phyloP scores from a whole-genome alignment of 176 grass and related monocot species.

The Carex parvula region DNA sequence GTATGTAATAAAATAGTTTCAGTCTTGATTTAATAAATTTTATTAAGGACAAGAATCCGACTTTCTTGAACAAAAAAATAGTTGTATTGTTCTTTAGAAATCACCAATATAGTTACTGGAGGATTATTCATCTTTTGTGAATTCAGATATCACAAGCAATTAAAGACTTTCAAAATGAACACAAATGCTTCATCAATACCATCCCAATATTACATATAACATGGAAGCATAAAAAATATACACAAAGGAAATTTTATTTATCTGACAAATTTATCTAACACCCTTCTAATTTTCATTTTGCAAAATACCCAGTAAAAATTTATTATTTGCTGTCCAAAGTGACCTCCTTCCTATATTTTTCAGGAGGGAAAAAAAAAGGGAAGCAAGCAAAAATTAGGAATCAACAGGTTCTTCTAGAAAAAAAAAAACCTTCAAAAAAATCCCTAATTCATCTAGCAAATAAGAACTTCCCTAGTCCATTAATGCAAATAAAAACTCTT shows the following conservation, averaged over 20 bases:
- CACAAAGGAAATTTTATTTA: slow-evolving; percentile 2
- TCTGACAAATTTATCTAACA: neutral
- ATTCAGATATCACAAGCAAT: neutral
- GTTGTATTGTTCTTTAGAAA: neutral
- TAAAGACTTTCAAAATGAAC: neutral
- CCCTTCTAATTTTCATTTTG: slow-evolving; percentile 4
- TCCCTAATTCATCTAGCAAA: neutral
- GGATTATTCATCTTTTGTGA: neutral
- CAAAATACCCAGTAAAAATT: neutral
- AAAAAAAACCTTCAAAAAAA: neutral
- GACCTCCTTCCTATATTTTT: neutral
- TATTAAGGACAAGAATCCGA: too few relatives aligned
- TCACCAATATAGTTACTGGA: neutral
- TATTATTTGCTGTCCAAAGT: neutral
- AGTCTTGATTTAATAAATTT: neutral
- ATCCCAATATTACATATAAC: neutral
- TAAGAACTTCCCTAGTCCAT: neutral
- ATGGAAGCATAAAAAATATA: slow-evolving; percentile 17
- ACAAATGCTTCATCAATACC: slow-evolving; percentile 14
- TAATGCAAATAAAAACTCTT: neutral
- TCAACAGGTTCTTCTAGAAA: slow-evolving; percentile 4
- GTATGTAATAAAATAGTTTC: neutral
- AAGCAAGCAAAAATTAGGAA: slow-evolving; percentile 12
- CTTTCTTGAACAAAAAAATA: neutral
- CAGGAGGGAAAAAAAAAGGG: neutral